Base-by-base conservation (phyloP, 495 filamentous ascomycete species). In the Xylaria curta region DNA sequence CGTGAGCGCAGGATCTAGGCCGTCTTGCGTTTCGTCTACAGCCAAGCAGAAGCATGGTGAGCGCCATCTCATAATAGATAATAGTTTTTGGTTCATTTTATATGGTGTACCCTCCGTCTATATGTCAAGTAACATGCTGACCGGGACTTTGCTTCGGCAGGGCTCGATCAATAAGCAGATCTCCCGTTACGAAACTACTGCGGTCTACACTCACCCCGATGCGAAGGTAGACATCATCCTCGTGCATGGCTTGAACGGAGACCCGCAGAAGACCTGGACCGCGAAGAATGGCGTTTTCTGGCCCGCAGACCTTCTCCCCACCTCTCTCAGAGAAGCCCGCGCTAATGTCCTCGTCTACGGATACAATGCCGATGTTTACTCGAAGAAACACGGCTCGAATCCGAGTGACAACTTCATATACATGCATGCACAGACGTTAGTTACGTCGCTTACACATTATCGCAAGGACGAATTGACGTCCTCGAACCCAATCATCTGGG, bases 171-270 rank as follows among this genome's bases (percentile, higher is more conserved):
- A 85, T 72, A 84, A 81, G 69, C 81, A 85, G 62, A 87, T 93
- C 76, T 88, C 87, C 77, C 88, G 88, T 31, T 92, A 87, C 80
- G 92, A 92, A 81, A 81, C 93, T 75, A 90, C 90, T 21, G 85
- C 91, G 73, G 86, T 94, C 65, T 93, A 91, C 78, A 77, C 80
- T 58, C 88, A 90, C 49, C 87, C 87, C 12, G 80, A 85, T 59
- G 87, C 87, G 26, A 86, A 85, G 74, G 89, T 89, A 78, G 89
- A 91, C 75, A 89, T 94, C 46, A 90, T 94, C 13, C 87, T 94
- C 59, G 92, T 97, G 51, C 94, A 97, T 78, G 94, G 94, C 63
- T 84, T 97, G 38, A 95, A 95, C 75, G 94, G 94, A 26, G 86
- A 93, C 66, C 92, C 93, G 0, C 81, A 90, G 33, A 87, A 87